A percentile compares a stretch with the other conserved stretches of the same genome.
These are phyloP conservation scores for Cantharellus anzutake DNA, from an alignment of 768 basidiomycete genomes.

Conservation along the genomic window DNA sequence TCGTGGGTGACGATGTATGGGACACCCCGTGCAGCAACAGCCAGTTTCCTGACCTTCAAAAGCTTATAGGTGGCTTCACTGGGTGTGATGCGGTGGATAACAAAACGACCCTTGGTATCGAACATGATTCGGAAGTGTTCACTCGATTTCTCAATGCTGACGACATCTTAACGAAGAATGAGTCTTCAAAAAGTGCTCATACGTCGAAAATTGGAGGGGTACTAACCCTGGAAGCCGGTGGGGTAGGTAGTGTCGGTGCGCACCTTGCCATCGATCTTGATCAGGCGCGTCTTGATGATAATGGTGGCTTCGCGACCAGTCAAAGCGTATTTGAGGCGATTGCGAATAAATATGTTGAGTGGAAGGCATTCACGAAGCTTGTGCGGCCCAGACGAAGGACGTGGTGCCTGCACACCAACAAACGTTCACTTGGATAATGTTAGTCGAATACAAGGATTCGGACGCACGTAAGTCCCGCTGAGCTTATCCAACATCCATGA, in stretches of 20 bases:
- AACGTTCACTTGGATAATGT: not conserved
- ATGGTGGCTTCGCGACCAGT: slow-evolving; percentile 89
- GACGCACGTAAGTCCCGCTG: slow-evolving; percentile 76
- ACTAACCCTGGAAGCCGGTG: slow-evolving; percentile 89
- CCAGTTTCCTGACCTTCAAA: slow-evolving; percentile 80
- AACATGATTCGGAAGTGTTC: slow-evolving; percentile 99
- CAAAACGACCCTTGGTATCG: slow-evolving; percentile 99
- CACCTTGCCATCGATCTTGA: slow-evolving; percentile 98
- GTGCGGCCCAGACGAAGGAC: slow-evolving; percentile 96
- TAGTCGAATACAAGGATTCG: not conserved
- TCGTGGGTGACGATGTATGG: slow-evolving; percentile 98
- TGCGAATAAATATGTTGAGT: slow-evolving; percentile 91
- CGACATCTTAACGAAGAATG: slow-evolving; percentile 43
- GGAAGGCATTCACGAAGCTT: slow-evolving; percentile 98
- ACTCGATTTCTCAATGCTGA: slow-evolving; percentile 93
- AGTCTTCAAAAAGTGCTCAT: not conserved
- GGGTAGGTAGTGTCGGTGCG: slow-evolving; percentile 95
- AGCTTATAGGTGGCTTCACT: slow-evolving; percentile 98
- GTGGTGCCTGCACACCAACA: slow-evolving; percentile 47
- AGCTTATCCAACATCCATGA: slow-evolving; percentile 99
- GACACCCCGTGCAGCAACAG: slow-evolving; percentile 82
- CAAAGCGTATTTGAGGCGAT: slow-evolving; percentile 97
- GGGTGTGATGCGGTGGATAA: slow-evolving; percentile 95
- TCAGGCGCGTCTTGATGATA: slow-evolving; percentile 88
- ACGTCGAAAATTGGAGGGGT: not conserved